Base-by-base conservation (phyloP, 1,284 basidiomycete species). In the Boletus smithii region DNA sequence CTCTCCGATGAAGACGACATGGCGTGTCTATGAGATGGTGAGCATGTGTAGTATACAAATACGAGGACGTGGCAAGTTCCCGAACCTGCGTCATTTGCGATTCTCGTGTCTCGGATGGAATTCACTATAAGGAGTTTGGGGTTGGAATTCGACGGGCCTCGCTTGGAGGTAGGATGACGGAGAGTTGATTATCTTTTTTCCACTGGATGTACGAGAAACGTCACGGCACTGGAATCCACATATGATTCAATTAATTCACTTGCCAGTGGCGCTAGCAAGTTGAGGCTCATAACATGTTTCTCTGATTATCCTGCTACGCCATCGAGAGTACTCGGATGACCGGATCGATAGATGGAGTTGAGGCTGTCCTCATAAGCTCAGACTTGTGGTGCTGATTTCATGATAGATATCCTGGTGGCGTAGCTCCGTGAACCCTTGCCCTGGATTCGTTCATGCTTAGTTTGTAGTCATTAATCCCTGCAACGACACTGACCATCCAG, bases 1-100 rank as follows among this genome's bases (percentile, higher is more conserved):
- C 39, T 66, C 60, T 22, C 63, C 63, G 34, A 62, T 61, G 42
- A 62, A 61, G 41, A 66, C 35, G 46, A 66, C 39, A 7, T 66
- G 46, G 36, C 51, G 60, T 5, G 20, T 37, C 59, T 61, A 41
- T 16, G 41, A 38, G 30, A 22, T 14, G 22, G 38, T 53, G 1
- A 53, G 58, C 36, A 22, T 11, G 14, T 31, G 17, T 8, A n/a
- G 22, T 5, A 23, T 22, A 13, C 20, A 26, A 8, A 22, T 27
- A 16, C n/a, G 23, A 27, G 9, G 18, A 38, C 9, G 8, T 8
- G 29, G 22, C 29, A 22, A 32, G 20, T 8, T 34, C 7, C 16
- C 44, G 20, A 37, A 57, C 59, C 55, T 57, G 53, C 18, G 29
- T 22, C 30, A 22, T 44, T 4, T 9, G 33, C 13, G 17, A n/a